A percentile compares a stretch with the other conserved stretches of the same genome.
Conservation (phyloP, 1,139 yeast species). For the Protomyces macrosporus region DNA sequence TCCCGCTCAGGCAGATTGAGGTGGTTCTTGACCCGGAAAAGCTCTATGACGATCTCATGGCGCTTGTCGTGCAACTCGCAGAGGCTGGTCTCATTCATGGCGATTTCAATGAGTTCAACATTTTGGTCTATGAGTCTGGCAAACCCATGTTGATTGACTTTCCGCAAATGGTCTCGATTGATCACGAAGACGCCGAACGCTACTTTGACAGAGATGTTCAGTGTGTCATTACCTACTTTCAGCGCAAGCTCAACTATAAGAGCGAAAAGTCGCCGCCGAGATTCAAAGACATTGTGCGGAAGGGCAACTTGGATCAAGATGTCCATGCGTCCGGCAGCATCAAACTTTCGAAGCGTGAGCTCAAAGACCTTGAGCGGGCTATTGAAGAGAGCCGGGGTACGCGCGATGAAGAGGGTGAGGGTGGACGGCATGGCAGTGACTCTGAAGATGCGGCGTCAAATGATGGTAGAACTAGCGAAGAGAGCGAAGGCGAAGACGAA, state of each 20-base stretch:
- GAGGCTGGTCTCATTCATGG: conserved; percentile 90
- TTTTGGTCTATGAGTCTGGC: conserved; percentile 58
- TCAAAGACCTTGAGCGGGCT: conserved; percentile 58
- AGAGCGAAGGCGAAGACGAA: conserved; percentile 33
- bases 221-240: conserved; percentile 78
- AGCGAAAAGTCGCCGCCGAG: conserved; percentile 72
- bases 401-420: conserved; percentile 39
- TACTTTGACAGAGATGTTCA: conserved; percentile 90
- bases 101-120: conserved; percentile 94
- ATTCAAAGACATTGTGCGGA: conserved; percentile 69
- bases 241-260: conserved; percentile 64
- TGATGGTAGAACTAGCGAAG: conserved; percentile 30
- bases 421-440: conserved; percentile 34
- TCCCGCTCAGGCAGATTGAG: conserved; percentile 49
- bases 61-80: conserved; percentile 74
- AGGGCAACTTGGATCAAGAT: conserved; percentile 59
- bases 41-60: conserved; percentile 79
- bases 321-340: conserved; percentile 68
- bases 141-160: conserved; percentile 84
- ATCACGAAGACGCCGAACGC: conserved; percentile 78
- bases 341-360: conserved; percentile 60
- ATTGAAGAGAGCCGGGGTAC: conserved; percentile 42
- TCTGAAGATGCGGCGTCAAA: conserved; percentile 32
- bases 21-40: conserved; percentile 50
- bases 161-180: conserved; percentile 94